phyloP scores from a whole-genome alignment of 768 basidiomycete species.

The Mycena olivaceomarginata region DNA sequence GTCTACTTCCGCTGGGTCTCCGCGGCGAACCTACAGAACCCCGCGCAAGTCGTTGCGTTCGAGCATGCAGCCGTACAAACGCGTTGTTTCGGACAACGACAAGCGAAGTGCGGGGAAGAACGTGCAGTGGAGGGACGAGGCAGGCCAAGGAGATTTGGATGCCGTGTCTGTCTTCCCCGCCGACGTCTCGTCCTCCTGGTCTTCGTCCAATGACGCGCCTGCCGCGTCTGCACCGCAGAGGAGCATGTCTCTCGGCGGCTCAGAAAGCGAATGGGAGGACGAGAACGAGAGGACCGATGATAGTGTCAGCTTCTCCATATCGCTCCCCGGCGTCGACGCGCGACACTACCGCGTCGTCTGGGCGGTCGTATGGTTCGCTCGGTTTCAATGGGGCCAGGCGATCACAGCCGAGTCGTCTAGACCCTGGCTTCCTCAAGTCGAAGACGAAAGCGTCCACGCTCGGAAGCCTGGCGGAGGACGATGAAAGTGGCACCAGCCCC shows the following conservation, averaged over 20 bases:
- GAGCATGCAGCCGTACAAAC: conserved; percentile 79
- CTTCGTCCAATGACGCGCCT: conserved; percentile 50
- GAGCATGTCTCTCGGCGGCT: conserved; percentile 73
- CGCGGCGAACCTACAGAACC: conserved; percentile 70
- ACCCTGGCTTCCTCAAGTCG: too few relatives aligned
- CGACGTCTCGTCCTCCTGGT: conserved; percentile 62
- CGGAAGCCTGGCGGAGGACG: too few relatives aligned
- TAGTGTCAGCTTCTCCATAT: conserved; percentile 74
- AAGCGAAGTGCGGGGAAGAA: conserved; percentile 78
- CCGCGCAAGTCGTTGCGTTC: conserved; percentile 86
- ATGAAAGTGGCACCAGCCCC: too few relatives aligned
- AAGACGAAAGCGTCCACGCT: too few relatives aligned
- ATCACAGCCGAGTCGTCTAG: too few relatives aligned
- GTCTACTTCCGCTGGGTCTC: conserved; percentile 71
- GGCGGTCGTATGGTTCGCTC: conserved; percentile 52
- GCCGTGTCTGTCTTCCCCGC: conserved; percentile 63
- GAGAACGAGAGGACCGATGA: conserved; percentile 91
- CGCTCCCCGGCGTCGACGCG: conserved; percentile 61
- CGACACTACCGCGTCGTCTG: conserved; percentile 48
- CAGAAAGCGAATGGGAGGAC: conserved; percentile 94
- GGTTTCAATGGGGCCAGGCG: conserved; percentile 51
- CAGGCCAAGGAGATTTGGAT: conserved; percentile 87
- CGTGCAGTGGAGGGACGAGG: conserved; percentile 93
- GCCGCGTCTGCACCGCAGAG: conserved; percentile 55
- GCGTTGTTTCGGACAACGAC: conserved; percentile 78